Evolutionary conservation across 2,329 filamentous ascomycete genomes (phyloP), one percentile per base, ranked within the genome.

Genomic region (Aspergillus sergii): DNA sequence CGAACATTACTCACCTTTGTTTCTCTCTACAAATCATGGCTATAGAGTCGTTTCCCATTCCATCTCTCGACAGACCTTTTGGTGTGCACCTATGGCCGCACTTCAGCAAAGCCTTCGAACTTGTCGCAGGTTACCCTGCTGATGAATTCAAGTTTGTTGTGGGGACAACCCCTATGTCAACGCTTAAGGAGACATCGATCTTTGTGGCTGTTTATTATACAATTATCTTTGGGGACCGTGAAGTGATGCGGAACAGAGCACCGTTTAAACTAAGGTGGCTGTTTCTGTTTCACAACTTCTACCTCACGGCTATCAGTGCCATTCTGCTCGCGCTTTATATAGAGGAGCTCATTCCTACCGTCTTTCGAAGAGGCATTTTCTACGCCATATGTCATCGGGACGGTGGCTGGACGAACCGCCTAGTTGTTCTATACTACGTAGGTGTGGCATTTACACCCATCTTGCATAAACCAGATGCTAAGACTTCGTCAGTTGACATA

Each of bases 371-470:
- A 71, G 94, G 94, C 61, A 82, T 97, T 72, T 97, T 97, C 84
- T 89, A 91, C 75, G 85, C 92, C 71, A 96, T 98, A 76, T 98
- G 94, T 65, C 73, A 77, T 59, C 73, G 79, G 64, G 82, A 90
- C 3, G 94, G 94, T 70, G 94, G 94, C 69, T 98, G 94, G 94
- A 97, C 94, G 34, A 89, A 94, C 79, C 91, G 90, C 71, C 82
- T 98, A 73, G 93, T 97, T 67, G 89, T 95, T 69, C 85, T 98
- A 69, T 98, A 98, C 87, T 98, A 97, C 80, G 94, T 97, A 84
- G 75, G 93, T 85, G 14, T 9, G 6, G 10, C n/a, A 54, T 36
- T 26, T 34, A 10, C n/a, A 39, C 41, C 45, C 12, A 26, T 23
- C 9, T 41, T 41, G 60, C 19, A 36, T 26, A 50, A 50, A 58